phyloP scores from a whole-genome alignment of 1,139 yeast species.

The Suhomyces wounanorum region DNA sequence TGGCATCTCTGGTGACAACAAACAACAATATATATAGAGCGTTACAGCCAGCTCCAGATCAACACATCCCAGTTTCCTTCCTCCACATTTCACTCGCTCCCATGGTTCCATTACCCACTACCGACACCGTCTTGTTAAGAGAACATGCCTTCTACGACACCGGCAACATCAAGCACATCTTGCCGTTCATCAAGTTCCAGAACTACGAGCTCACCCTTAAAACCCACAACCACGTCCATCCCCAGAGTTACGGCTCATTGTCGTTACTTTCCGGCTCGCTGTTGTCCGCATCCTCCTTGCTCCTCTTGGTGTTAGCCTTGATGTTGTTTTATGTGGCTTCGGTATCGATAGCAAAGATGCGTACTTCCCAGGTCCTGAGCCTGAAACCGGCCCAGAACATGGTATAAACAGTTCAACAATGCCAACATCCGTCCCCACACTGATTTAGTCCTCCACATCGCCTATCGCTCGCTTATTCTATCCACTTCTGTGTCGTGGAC shows the following conservation, averaged over 20 bases:
- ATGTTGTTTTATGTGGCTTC: background rate
- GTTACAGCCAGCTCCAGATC: background rate
- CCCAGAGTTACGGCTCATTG: slow-evolving; percentile 2
- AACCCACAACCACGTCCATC: slow-evolving; percentile 7
- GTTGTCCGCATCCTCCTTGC: background rate
- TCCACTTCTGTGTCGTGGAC: too few species aligned
- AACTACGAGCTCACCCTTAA: slow-evolving; percentile 17
- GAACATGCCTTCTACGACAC: slow-evolving; percentile 36
- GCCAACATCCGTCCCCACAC: background rate
- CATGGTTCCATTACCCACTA: slow-evolving; percentile 24
- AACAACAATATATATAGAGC: background rate
- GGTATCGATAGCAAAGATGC: background rate
- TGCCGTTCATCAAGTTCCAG: slow-evolving; percentile 22
- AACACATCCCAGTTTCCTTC: background rate
- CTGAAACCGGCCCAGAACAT: background rate
- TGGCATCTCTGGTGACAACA: background rate
- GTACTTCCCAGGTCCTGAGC: background rate
- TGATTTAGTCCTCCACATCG: too few species aligned
- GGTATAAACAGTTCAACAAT: background rate
- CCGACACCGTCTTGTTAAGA: slow-evolving; percentile 26
- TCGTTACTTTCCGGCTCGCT: background rate
- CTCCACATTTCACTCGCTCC: slow-evolving; percentile 1
- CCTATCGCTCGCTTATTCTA: too few species aligned
- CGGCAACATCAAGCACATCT: slow-evolving; percentile 22
- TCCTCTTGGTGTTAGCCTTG: background rate